Evolutionary conservation across 176 grass and related monocot genomes (phyloP), one percentile per base, ranked within the genome.

Genomic region (Musa schizocarpa): DNA sequence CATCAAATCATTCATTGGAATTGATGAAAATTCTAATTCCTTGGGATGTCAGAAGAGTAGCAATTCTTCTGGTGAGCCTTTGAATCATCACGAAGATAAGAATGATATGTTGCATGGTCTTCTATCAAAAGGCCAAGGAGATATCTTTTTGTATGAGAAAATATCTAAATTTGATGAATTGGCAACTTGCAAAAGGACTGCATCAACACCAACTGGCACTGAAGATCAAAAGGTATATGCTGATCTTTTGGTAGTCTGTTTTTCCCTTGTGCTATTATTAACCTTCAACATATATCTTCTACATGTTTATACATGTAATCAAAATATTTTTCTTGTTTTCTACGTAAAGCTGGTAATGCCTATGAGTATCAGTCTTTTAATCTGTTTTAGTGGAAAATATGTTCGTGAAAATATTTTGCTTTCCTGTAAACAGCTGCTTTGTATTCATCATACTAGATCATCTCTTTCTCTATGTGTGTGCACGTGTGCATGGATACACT

Each of bases 1-100:
- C 71, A 88, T 92, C 25, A 89, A 85, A 85, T 92, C 83, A 54
- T 80, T 87, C 74, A 87, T 58, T 43, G 74, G 78, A 76, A 80
- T 86, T 82, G 74, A 81, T 80, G 85, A 77, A 53, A 78, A 81
- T 70, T 70, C 83, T 58, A 82, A 72, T 83, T 86, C 85, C 63
- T 82, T 74, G 63, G 81, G 88, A 77, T 74, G 74, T 68, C 76
- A 81, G 29, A 75, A 29, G 76, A 78, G 68, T 17, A 76, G 70
- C 75, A 34, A 82, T 73, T 20, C 64, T 66, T 59, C 63, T 61
- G n/a, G 13, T 66, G 78, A 71, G 79, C 74, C 57, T 75, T 61
- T 74, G 79, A 75, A 2, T n/a, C 56, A 56, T 78, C 69, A 79
- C 22, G 52, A 81, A 75, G 74, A 80, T 69, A 59, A 75, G 10